Evolutionary conservation across 2,329 filamentous ascomycete genomes (phyloP).

Genomic region (Stachybotrys echinatus): DNA sequence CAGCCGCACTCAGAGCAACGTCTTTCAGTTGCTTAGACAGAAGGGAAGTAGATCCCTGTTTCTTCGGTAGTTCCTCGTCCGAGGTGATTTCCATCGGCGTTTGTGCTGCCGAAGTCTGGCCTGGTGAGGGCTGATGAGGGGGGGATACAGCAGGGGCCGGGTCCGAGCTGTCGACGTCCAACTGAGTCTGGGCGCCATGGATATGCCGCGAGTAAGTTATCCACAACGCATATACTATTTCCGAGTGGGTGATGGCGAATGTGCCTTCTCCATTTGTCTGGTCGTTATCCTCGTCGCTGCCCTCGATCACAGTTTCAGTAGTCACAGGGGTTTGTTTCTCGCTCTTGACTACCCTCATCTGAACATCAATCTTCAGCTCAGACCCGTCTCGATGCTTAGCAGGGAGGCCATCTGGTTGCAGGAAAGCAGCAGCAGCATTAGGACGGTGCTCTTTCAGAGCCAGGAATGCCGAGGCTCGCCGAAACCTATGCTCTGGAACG

Average conservation of each 20-base stretch:
- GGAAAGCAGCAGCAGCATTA: constrained; percentile 72
- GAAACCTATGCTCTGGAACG: constrained; percentile 92
- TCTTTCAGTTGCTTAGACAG: constrained; percentile 54
- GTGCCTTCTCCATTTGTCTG: constrained; percentile 29
- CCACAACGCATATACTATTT: constrained; percentile 93
- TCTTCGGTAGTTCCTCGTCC: constrained; percentile 41
- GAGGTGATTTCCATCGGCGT: constrained; percentile 53
- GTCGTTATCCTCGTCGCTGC: constrained; percentile 49
- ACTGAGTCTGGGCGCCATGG: constrained; percentile 62
- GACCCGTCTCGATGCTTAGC: constrained; percentile 87
- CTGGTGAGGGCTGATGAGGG: constrained; percentile 72
- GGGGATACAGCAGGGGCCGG: constrained; percentile 64
- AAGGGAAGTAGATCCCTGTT: constrained; percentile 32
- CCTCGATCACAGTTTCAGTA: constrained; percentile 61
- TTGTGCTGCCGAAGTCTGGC: constrained; percentile 56
- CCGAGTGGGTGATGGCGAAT: constrained; percentile 51
- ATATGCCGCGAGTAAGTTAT: constrained; percentile 93
- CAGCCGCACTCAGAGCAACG: constrained; percentile 49
- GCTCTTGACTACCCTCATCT: constrained; percentile 93
- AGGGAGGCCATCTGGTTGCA: constrained; percentile 77
- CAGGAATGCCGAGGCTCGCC: constrained; percentile 78
- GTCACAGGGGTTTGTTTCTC: constrained; percentile 58
- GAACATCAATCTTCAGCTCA: constrained; percentile 88
- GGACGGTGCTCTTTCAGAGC: constrained; percentile 77
- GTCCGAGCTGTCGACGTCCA: constrained; percentile 51